Percentiles rank a stretch among this genome's conserved stretches.
Evolutionary conservation across 208 protist species (phyloP).

Genomic region (Acanthamoeba royreba): DNA sequence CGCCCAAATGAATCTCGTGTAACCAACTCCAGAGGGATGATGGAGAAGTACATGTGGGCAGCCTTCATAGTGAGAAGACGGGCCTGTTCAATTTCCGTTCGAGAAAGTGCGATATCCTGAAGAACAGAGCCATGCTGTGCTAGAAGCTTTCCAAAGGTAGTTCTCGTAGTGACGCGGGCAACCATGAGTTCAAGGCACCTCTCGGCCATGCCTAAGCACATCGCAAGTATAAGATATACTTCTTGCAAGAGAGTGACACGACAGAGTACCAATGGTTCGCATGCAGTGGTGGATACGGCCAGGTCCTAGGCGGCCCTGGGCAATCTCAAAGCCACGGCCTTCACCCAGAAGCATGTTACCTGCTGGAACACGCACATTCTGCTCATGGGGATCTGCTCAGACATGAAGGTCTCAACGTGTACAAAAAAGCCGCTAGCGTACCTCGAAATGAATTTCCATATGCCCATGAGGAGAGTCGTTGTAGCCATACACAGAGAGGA

Average conservation of each 20-base stretch:
- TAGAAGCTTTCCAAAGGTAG: slow-evolving; percentile 72
- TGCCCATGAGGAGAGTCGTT: slow-evolving; percentile 81
- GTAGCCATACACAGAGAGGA: slow-evolving; percentile 80
- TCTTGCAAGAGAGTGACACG: too few relatives aligned
- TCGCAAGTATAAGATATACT: too few relatives aligned
- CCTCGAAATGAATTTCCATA: slow-evolving; percentile 68
- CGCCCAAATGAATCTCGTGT: too few relatives aligned
- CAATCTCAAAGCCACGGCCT: slow-evolving; percentile 83
- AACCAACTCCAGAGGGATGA: neutral
- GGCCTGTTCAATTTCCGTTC: slow-evolving; percentile 79
- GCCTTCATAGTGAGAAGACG: slow-evolving; percentile 76
- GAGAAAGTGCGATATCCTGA: slow-evolving; percentile 75
- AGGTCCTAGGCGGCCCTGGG: slow-evolving; percentile 80
- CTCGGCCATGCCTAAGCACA: slow-evolving; percentile 79
- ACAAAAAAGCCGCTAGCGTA: neutral
- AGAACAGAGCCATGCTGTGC: slow-evolving; percentile 61
- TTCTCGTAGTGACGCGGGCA: slow-evolving; percentile 45
- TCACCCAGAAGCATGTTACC: slow-evolving; percentile 78
- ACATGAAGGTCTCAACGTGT: too few relatives aligned
- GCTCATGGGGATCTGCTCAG: too few relatives aligned
- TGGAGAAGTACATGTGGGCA: slow-evolving; percentile 57
- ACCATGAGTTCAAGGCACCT: slow-evolving; percentile 72
- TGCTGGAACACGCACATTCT: slow-evolving; percentile 79
- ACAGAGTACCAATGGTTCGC: slow-evolving; percentile 67
- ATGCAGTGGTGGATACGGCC: slow-evolving; percentile 90